phyloP scores from a whole-genome alignment of 23 red algal species.

The Chondrus crispus region DNA sequence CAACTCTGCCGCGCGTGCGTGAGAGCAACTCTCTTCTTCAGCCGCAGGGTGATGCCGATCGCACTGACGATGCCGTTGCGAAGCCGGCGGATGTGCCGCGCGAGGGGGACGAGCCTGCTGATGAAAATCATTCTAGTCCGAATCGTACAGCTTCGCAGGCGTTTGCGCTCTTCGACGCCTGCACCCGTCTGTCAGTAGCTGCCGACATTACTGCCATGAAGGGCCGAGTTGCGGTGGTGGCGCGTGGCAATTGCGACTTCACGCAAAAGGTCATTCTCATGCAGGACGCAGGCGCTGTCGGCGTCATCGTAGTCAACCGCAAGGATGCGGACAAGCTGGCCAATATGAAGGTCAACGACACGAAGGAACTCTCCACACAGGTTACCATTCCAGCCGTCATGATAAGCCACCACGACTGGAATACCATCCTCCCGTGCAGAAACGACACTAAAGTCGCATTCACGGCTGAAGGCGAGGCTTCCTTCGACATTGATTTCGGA shows the following conservation, averaged over 20 bases:
- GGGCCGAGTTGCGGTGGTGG: conserved; percentile 47
- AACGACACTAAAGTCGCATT: conserved; percentile 52
- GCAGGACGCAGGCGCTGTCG: conserved; percentile 74
- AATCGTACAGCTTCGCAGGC: neutral
- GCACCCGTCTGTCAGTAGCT: conserved; percentile 27
- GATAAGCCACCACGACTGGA: conserved; percentile 71
- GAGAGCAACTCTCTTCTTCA: too few relatives aligned
- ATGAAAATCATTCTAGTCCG: neutral
- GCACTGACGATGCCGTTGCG: neutral
- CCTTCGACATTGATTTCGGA: conserved; percentile 61
- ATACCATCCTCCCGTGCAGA: conserved; percentile 52
- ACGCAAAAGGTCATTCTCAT: conserved; percentile 60
- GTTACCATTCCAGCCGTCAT: conserved; percentile 76
- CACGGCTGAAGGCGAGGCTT: conserved; percentile 65
- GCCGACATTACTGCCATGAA: conserved; percentile 29
- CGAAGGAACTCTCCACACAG: neutral
- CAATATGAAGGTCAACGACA: conserved; percentile 79
- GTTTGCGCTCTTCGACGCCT: conserved; percentile 41
- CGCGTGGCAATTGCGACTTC: conserved; percentile 81
- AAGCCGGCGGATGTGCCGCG: neutral
- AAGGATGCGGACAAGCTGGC: conserved; percentile 61
- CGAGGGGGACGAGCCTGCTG: neutral
- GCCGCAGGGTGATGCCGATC: neutral
- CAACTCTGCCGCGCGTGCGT: too few relatives aligned
- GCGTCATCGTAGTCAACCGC: conserved; percentile 82